Conservation (phyloP, 1,284 basidiomycete genomes). For the Peniophora sp. region DNA sequence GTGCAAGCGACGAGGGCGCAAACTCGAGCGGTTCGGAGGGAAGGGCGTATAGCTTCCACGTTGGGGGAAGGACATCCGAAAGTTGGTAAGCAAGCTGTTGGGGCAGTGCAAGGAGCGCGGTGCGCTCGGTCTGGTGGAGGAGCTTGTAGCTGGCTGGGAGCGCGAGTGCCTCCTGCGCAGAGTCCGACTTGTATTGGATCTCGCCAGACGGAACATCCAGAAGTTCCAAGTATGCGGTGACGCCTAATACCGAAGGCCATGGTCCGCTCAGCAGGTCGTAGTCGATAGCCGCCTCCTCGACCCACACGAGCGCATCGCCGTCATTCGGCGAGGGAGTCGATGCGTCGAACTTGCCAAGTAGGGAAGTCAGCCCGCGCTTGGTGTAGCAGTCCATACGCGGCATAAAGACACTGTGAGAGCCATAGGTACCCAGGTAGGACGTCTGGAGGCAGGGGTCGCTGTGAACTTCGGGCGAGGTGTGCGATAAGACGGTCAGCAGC, state of each 20-base stretch:
- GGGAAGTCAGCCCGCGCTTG: constrained; percentile 16
- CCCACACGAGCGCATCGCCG: constrained; percentile 47
- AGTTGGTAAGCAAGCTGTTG: constrained; percentile 26
- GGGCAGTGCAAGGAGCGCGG: constrained; percentile 39
- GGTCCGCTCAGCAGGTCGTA: constrained; percentile 11
- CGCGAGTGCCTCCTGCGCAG: constrained; percentile 16
- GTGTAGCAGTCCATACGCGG: constrained; percentile 29
- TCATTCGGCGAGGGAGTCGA: constrained; percentile 9
- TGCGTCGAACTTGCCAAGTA: constrained; percentile 11
- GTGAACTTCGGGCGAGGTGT: constrained; percentile 13
- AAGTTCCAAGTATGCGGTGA: constrained; percentile 6
- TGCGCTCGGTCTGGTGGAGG: constrained; percentile 31
- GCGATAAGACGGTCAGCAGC: constrained; percentile 17
- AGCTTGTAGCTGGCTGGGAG: constrained; percentile 14
- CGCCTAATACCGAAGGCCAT: constrained; percentile 7
- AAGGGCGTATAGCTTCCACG: constrained; percentile 53
- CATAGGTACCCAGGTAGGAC: constrained; percentile 47
- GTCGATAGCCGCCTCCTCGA: constrained; percentile 49
- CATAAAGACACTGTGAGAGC: constrained; percentile 40
- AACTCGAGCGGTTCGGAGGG: constrained; percentile 37
- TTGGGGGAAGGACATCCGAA: constrained; percentile 47
- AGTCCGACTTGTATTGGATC: constrained; percentile 26
- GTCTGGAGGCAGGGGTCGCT: constrained; percentile 35
- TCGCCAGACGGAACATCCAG: constrained; percentile 9
- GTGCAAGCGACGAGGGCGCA: constrained; percentile 39